phyloP scores from a whole-genome alignment of 2,329 filamentous ascomycete genomes.

The Coniella vitis region DNA sequence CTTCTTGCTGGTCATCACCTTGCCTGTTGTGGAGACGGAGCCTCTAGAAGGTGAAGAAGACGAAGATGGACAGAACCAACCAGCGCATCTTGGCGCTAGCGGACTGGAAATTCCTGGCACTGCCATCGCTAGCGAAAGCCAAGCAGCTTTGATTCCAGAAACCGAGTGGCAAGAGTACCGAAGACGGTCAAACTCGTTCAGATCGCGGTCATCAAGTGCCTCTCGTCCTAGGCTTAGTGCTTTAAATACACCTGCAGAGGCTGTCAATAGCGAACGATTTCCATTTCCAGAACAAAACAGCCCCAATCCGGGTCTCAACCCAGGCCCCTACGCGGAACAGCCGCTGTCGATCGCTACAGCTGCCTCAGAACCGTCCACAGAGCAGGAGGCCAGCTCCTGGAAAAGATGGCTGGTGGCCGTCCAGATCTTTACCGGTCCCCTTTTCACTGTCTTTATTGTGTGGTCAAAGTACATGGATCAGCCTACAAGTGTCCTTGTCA shows the following conservation, averaged over 20 bases:
- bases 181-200: constrained; percentile 33
- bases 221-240: constrained; percentile 6
- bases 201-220: constrained; percentile 15
- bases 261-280: constrained; percentile 10
- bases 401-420: constrained; percentile 84
- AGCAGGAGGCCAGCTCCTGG: constrained; percentile 55
- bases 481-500: constrained; percentile 44
- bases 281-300: constrained; percentile 10
- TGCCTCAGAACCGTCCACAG: constrained; percentile 13
- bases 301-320: background rate
- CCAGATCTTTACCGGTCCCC: constrained; percentile 79
- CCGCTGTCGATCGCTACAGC: constrained; percentile 1
- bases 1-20: constrained; percentile 78
- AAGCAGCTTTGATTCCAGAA: constrained; percentile 32
- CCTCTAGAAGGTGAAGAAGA: constrained; percentile 44
- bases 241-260: background rate
- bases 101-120: constrained; percentile 27
- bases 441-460: constrained; percentile 72
- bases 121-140: constrained; percentile 29
- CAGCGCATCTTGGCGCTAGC: constrained; percentile 25
- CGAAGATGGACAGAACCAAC: constrained; percentile 19
- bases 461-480: constrained; percentile 61
- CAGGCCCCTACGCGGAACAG: constrained; percentile 16
- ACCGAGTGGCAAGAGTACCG: constrained; percentile 55
- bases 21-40: constrained; percentile 80